These are phyloP conservation scores for Scedosporium dehoogii DNA, from an alignment of 2,329 filamentous ascomycete species.

Conservation along the genomic window DNA sequence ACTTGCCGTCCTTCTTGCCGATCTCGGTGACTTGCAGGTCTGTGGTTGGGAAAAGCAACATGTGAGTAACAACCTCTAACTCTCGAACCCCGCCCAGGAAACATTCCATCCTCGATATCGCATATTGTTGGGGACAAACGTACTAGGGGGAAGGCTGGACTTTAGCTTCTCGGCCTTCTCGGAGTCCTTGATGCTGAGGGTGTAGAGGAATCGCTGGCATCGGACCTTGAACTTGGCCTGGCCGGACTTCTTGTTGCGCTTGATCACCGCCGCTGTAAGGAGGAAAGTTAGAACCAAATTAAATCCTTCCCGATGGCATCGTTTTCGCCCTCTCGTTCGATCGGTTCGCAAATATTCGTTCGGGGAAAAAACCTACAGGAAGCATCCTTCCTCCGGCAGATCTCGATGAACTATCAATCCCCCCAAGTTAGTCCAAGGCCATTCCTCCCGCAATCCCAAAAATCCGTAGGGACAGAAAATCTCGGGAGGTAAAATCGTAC, in stretches of 20 bases:
- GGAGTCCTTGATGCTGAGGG: conserved; percentile 93
- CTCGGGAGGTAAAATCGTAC: conserved; percentile 26
- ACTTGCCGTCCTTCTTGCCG: conserved; percentile 39
- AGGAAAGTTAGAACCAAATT: conserved; percentile 19
- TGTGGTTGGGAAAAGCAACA: conserved; percentile 14
- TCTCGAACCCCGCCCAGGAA: not conserved
- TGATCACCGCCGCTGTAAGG: conserved; percentile 69
- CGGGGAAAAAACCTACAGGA: conserved; percentile 61
- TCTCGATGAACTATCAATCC: conserved; percentile 84
- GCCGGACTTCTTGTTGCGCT: conserved; percentile 85
- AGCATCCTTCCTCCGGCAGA: conserved; percentile 99
- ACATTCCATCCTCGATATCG: not conserved
- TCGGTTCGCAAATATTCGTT: not conserved
- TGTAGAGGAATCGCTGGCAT: conserved; percentile 94
- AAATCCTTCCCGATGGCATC: conserved; percentile 8
- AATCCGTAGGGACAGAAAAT: conserved; percentile 9
- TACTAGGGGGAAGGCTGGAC: conserved; percentile 97
- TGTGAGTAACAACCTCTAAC: not conserved
- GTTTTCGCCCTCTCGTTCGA: not conserved
- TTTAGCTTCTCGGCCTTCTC: conserved; percentile 99
- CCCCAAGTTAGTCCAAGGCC: conserved; percentile 18
- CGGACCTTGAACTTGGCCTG: conserved; percentile 99
- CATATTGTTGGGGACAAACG: conserved; percentile 25
- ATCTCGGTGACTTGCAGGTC: conserved; percentile 44
- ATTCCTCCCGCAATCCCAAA: not conserved